Conservation (phyloP, 148 eudicot species). For the Chenopodium berlandieri region DNA sequence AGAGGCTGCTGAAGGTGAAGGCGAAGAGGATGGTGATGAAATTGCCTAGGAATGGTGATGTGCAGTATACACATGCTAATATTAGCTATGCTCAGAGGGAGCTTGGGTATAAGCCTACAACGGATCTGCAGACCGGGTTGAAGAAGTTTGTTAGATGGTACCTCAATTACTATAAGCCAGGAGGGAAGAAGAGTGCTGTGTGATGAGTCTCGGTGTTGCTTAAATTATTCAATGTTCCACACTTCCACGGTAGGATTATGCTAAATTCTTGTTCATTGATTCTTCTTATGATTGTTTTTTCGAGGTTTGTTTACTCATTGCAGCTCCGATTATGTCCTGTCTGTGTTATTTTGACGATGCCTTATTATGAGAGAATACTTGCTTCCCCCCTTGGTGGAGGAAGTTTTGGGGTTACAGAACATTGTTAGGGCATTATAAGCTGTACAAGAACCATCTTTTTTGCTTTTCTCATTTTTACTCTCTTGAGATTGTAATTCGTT, state of each 20-base stretch:
- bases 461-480: constrained; percentile 27
- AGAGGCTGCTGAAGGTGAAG: constrained; percentile 66
- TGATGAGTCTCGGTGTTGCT: constrained; percentile 39
- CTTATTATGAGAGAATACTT: constrained; percentile 34
- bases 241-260: constrained; percentile 33
- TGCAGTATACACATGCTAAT: constrained; percentile 72
- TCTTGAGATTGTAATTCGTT: constrained; percentile 45
- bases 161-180: constrained; percentile 51
- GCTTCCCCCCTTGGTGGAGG: constrained; percentile 26
- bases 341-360: constrained; percentile 41
- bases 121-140: constrained; percentile 70
- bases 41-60: constrained; percentile 81
- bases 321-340: constrained; percentile 36
- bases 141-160: constrained; percentile 86
- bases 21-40: constrained; percentile 64
- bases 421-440: constrained; percentile 35
- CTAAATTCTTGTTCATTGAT: constrained; percentile 48
- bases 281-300: constrained; percentile 59
- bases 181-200: constrained; percentile 54
- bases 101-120: constrained; percentile 71
- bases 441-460: constrained; percentile 35
- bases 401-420: constrained; percentile 39
- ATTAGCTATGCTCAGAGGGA: constrained; percentile 71
- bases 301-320: constrained; percentile 28
- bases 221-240: constrained; percentile 21